Conservation (phyloP, 176 grass and related monocot genomes). For the Stipa capillata region DNA sequence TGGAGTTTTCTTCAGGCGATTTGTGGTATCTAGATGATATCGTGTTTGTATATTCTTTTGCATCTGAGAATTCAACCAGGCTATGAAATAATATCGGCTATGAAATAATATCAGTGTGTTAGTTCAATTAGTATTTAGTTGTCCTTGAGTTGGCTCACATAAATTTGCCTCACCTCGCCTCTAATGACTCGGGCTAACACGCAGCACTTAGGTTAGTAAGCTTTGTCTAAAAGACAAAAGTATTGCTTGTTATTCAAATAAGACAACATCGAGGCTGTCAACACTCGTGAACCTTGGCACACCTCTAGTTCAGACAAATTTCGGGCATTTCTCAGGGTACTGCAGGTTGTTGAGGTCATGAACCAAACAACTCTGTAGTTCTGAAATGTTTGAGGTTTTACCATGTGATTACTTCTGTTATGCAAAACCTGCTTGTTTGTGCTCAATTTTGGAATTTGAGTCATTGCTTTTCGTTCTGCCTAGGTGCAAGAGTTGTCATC, state of each 20-base stretch:
- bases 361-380: background rate
- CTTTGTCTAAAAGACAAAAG: background rate
- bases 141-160: background rate
- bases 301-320: background rate
- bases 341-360: background rate
- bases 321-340: background rate
- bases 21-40: background rate
- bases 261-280: background rate
- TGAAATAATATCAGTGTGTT: background rate
- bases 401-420: background rate
- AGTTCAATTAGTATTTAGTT: background rate
- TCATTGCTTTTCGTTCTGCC: background rate
- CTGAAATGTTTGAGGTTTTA: background rate
- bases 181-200: background rate
- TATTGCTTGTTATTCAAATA: background rate
- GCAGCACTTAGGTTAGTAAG: background rate
- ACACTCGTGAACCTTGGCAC: background rate
- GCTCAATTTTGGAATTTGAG: background rate
- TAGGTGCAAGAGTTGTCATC: constrained; percentile 78
- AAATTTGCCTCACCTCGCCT: background rate
- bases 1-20: background rate
- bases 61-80: background rate
- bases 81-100: no score
- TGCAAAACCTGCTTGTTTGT: background rate
- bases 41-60: background rate